These are phyloP conservation scores for Phytophthora pluvialis DNA, from an alignment of 352 stramenopile species.

Conservation along the genomic window DNA sequence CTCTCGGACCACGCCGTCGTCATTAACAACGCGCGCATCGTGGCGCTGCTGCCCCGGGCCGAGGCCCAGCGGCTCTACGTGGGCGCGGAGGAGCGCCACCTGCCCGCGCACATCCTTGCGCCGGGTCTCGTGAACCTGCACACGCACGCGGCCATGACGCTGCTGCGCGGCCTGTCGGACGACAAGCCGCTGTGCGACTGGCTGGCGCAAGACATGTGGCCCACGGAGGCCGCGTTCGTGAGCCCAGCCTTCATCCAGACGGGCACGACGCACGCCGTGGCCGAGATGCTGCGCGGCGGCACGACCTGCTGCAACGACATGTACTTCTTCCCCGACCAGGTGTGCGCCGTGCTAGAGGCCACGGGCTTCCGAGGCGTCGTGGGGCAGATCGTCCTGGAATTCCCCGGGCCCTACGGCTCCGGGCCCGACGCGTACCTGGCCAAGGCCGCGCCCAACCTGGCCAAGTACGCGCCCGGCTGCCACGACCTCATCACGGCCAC, in stretches of 20 bases:
- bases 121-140: slow-evolving; percentile 90
- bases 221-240: slow-evolving; percentile 81
- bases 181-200: slow-evolving; percentile 88
- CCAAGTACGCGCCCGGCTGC: slow-evolving; percentile 58
- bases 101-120: slow-evolving; percentile 76
- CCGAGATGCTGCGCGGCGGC: slow-evolving; percentile 90
- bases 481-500: slow-evolving; percentile 70
- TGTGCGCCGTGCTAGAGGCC: slow-evolving; percentile 57
- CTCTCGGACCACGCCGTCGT: slow-evolving; percentile 81
- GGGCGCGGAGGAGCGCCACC: slow-evolving; percentile 47
- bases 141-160: slow-evolving; percentile 87
- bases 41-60: slow-evolving; percentile 71
- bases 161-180: slow-evolving; percentile 87
- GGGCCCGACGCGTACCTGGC: slow-evolving; percentile 73
- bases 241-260: slow-evolving; percentile 72
- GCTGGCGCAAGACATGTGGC: slow-evolving; percentile 88
- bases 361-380: slow-evolving; percentile 78
- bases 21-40: slow-evolving; percentile 68
- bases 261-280: slow-evolving; percentile 75
- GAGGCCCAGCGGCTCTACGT: slow-evolving; percentile 62
- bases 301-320: slow-evolving; percentile 93
- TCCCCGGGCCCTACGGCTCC: slow-evolving; percentile 67
- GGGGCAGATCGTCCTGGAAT: slow-evolving; percentile 78
- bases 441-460: slow-evolving; percentile 70
- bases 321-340: slow-evolving; percentile 86